Evolutionary conservation across 2,329 filamentous ascomycete species (phyloP), one percentile per base, ranked within the genome.

Genomic region (Arthrinium puccinioides): DNA sequence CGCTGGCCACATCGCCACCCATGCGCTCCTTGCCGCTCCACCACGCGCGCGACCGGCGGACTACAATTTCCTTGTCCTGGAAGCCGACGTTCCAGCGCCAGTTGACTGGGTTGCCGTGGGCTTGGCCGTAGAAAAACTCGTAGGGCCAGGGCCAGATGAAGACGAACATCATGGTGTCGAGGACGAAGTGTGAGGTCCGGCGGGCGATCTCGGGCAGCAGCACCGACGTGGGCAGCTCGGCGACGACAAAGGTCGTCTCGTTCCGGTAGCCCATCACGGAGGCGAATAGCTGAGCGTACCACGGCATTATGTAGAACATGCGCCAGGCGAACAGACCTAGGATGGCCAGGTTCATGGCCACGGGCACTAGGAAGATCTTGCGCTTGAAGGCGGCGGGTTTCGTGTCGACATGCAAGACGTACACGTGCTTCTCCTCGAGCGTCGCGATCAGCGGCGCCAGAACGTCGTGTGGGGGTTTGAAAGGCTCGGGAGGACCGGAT

Each of bases 31-130:
- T n/a, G 14, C 67, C 63, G 18, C 66, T 61, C 45, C 82, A 82
- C 86, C 87, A 94, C 38, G 72, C 72, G 41, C 82, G 72, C 55
- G 84, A 89, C 40, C 82, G 76, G 19, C 89, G 75, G 23, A 95
- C 83, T 44, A 94, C 82, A 33, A 95, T 72, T 66, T 96, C 90
- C 46, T 77, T 70, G 31, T 81, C 70, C n/a, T 75, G 71, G 59
- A 95, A 95, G 6, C 89, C 87, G 24, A 89, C 63, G 21, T 59
- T 69, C 61, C 76, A 76, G 33, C 89, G 78, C 87, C 89, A 96
- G 26, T 63, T 58, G 25, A 80, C 66, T 1, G 88, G 87, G 45
- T 64, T 84, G 52, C 66, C 72, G 47, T 73, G 62, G 9, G 57
- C 61, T 41, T 59, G 61, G 40, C 80, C 83, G 11, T 79, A 57